Evolutionary conservation across 768 basidiomycete species (phyloP).

Genomic region (Brasilioporus rufonigricans): DNA sequence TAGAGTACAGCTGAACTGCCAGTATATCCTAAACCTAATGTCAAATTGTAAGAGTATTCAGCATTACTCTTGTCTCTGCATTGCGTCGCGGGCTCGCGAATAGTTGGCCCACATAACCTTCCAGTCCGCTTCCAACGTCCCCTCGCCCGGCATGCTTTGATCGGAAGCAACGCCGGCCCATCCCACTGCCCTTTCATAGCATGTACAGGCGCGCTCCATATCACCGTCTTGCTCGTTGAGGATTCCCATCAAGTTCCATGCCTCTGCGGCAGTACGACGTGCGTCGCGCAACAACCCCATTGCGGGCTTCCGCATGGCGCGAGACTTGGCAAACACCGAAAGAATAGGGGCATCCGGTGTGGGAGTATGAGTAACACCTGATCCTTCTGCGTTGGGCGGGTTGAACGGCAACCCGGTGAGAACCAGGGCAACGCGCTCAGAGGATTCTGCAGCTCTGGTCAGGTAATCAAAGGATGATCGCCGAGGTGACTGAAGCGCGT

Average conservation of each 20-base stretch:
- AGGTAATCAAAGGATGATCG: constrained; percentile 54
- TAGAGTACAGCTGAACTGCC: neutral
- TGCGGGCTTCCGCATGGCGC: constrained; percentile 54
- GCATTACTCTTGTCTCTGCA: constrained; percentile 8
- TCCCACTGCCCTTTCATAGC: constrained; percentile 65
- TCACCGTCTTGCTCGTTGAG: constrained; percentile 48
- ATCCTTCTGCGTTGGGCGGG: constrained; percentile 35
- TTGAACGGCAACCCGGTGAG: constrained; percentile 44
- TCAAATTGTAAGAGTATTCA: neutral
- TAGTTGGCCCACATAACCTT: constrained; percentile 59
- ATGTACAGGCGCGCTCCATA: constrained; percentile 46
- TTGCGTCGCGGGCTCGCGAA: constrained; percentile 41
- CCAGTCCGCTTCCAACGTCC: constrained; percentile 61
- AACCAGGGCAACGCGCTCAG: constrained; percentile 58
- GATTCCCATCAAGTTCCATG: constrained; percentile 73
- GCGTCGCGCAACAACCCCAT: constrained; percentile 62
- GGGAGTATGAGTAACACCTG: constrained; percentile 36
- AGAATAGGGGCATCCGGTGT: constrained; percentile 41
- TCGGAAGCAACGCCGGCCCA: constrained; percentile 57
- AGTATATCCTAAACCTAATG: neutral
- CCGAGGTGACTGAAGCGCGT: constrained; percentile 44
- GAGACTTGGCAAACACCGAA: constrained; percentile 44
- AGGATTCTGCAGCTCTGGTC: constrained; percentile 59
- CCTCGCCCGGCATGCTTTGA: constrained; percentile 45
- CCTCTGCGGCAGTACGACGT: constrained; percentile 66